Evolutionary conservation across 1,139 yeast species (phyloP).

Genomic region (Hyphopichia wangnamkhiaoensis): DNA sequence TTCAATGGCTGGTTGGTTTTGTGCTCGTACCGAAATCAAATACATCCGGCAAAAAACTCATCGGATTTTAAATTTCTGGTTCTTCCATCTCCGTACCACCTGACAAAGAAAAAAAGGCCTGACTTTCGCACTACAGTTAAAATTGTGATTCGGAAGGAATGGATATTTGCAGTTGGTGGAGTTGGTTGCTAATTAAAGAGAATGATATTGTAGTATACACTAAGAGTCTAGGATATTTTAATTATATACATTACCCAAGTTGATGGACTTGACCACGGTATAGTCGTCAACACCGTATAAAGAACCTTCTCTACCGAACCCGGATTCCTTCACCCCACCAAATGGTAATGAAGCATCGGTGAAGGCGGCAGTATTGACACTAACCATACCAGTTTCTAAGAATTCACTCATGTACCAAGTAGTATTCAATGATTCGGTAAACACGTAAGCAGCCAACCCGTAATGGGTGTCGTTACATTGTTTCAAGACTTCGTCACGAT

Average conservation of each 20-base stretch:
- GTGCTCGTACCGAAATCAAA: too few species aligned
- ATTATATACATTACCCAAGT: constrained; percentile 37
- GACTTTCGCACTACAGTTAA: too few species aligned
- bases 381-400: constrained; percentile 48
- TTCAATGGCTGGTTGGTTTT: too few species aligned
- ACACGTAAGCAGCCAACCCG: constrained; percentile 49
- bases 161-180: too few species aligned
- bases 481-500: constrained; percentile 40
- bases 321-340: constrained; percentile 52
- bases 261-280: constrained; percentile 40
- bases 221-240: constrained; percentile 8
- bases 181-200: too few species aligned
- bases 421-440: constrained; percentile 49
- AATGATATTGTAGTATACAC: too few species aligned
- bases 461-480: constrained; percentile 42
- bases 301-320: constrained; percentile 54
- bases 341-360: constrained; percentile 52
- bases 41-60: too few species aligned
- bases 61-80: too few species aligned
- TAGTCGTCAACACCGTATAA: constrained; percentile 48
- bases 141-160: too few species aligned
- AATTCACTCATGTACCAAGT: constrained; percentile 52
- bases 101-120: too few species aligned
- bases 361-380: constrained; percentile 47
- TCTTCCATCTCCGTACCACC: too few species aligned